Evolutionary conservation across 2,329 filamentous ascomycete genomes (phyloP).

Genomic region (Trichophyton simii): DNA sequence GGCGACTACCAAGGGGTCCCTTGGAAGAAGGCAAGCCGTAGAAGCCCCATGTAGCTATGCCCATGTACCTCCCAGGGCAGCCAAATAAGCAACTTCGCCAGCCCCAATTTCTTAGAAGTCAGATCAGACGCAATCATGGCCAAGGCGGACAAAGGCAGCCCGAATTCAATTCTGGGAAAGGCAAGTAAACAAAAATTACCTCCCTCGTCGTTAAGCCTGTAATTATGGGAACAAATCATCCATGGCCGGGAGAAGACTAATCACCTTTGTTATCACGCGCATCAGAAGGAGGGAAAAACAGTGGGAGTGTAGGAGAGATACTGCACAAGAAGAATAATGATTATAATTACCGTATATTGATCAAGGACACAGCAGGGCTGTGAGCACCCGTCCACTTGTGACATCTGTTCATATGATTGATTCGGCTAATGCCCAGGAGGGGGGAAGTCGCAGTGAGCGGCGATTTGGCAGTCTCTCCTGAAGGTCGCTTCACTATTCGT

Average conservation of each 20-base stretch:
- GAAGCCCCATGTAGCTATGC: no score
- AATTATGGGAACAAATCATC: background rate
- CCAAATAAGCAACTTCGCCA: background rate
- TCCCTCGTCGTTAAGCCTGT: background rate
- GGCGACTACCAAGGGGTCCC: no score
- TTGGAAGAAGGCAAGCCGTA: no score
- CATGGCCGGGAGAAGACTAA: background rate
- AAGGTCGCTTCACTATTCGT: background rate
- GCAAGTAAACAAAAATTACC: no score
- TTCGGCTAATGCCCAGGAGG: background rate
- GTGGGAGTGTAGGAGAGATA: no score
- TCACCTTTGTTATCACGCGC: background rate
- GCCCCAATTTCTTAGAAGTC: background rate
- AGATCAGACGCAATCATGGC: background rate
- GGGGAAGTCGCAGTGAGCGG: background rate
- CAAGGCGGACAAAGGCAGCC: constrained; percentile 1
- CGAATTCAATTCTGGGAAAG: background rate
- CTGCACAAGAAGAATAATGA: no score
- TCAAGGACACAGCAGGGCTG: background rate
- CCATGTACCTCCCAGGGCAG: background rate
- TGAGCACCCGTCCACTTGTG: background rate
- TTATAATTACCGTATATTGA: background rate
- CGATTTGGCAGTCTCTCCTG: background rate
- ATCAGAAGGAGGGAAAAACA: background rate
- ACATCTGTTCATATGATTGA: constrained; percentile 4